Base-by-base conservation (phyloP, 176 grass and related monocot genomes). In the Avena sativa region DNA sequence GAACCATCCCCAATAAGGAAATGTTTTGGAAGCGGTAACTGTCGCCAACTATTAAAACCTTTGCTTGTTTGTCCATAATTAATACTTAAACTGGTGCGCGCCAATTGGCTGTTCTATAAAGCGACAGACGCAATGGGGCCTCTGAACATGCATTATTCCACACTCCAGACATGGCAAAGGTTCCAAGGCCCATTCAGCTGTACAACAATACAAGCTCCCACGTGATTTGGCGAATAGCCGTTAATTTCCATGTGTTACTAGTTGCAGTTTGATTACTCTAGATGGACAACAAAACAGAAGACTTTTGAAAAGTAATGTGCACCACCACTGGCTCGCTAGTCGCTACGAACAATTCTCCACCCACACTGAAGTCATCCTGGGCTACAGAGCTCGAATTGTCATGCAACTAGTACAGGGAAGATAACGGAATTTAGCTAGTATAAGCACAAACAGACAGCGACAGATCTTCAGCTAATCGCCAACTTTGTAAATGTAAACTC, bases 131-230 rank as follows among this genome's bases (percentile, higher is more conserved):
- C 30, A 46, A 43, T 53, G 72, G 71, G 25, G 57, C 15, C 44
- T 21, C 71, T 26, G 15, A 23, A 69, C 64, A 77, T 9, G 44
- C 65, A 62, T 44, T 46, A 21, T 53, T 87, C 44, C 69, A 48
- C 15, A 30, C 28, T 55, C 84, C 88, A 82, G 78, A 82, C 28
- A 82, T 69, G 51, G 79, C 16, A 86, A 23, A 77, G 44, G 12
- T 86, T 50, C 50, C 34, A 51, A 44, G 11, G 4, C 36, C 20
- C 71, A 62, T 82, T 78, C 61, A 82, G 59, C 14, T 82, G 47
- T 61, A 82, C 25, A 61, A 61, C 40, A 62, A 30, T 16, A 30
- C 14, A 74, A 87, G 46, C 7, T 9, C 1, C 19, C 9, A 15
- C 1, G 8, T 7, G 23, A 76, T 30, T 74, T 25, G 43, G 26